Conservation (phyloP, 2,329 filamentous ascomycete genomes). For the Arthrobotrys pseudoclavata region DNA sequence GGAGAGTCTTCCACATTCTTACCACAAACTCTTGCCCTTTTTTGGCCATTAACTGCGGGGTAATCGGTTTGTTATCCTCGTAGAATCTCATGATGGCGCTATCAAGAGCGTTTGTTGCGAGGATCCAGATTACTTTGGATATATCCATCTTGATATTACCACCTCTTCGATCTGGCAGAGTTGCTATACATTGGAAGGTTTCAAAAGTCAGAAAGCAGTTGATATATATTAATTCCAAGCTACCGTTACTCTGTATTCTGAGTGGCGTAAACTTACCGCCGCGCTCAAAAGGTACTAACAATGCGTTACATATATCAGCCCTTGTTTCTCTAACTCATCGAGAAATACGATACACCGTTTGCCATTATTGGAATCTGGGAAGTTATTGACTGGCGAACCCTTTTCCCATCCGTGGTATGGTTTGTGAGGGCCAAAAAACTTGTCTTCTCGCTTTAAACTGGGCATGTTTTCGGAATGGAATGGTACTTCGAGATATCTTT, state of each 20-base stretch:
- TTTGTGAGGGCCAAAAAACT: constrained; percentile 68
- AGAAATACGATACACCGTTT: constrained; percentile 68
- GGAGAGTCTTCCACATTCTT: constrained; percentile 63
- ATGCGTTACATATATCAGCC: constrained; percentile 66
- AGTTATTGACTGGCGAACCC: constrained; percentile 69
- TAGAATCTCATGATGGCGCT: constrained; percentile 67
- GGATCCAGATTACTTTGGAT: constrained; percentile 69
- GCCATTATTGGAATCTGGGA: constrained; percentile 66
- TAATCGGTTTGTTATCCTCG: constrained; percentile 61
- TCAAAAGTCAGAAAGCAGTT: constrained; percentile 60
- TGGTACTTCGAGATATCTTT: constrained; percentile 66
- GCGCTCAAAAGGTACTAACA: constrained; percentile 68
- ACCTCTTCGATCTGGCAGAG: constrained; percentile 10
- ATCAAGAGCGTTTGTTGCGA: constrained; percentile 69
- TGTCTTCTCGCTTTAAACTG: constrained; percentile 65
- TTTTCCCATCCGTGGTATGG: constrained; percentile 65
- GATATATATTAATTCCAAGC: no score
- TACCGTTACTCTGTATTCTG: no score
- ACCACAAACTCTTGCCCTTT: constrained; percentile 61
- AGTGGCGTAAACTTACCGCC: constrained; percentile 27
- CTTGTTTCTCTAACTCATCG: constrained; percentile 71
- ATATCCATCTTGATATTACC: constrained; percentile 65
- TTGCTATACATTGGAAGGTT: constrained; percentile 50
- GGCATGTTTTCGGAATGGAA: constrained; percentile 67
- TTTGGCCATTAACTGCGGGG: constrained; percentile 61